A percentile compares a stretch with the other conserved stretches of the same genome.
These are phyloP conservation scores for Holtermanniella nyarrowii DNA, from an alignment of 768 basidiomycete species.

Conservation along the genomic window DNA sequence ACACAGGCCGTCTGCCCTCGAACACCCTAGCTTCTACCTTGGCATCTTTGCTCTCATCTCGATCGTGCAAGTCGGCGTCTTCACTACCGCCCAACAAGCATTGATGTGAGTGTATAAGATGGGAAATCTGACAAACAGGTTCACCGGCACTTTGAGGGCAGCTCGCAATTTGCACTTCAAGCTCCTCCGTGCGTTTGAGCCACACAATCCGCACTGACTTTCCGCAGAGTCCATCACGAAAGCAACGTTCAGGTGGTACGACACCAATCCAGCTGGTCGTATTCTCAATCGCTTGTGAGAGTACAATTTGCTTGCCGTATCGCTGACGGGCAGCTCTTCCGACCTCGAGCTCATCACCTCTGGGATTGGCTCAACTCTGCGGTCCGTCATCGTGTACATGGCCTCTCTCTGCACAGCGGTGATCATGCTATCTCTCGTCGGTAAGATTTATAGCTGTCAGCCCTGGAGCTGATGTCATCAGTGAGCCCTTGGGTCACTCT, in stretches of 20 bases:
- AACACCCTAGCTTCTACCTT: slow-evolving; percentile 32
- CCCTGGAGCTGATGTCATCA: too few relatives aligned
- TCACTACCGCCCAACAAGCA: not conserved
- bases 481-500: slow-evolving; percentile 43
- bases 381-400: slow-evolving; percentile 65
- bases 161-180: not conserved
- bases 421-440: slow-evolving; percentile 32
- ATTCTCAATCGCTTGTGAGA: slow-evolving; percentile 80
- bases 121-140: not conserved
- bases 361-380: slow-evolving; percentile 47
- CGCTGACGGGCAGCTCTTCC: slow-evolving; percentile 33
- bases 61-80: slow-evolving; percentile 18
- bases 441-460: slow-evolving; percentile 45
- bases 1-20: slow-evolving; percentile 20
- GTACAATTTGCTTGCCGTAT: not conserved
- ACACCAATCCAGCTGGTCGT: slow-evolving; percentile 49
- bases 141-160: not conserved
- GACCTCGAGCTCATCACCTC: slow-evolving; percentile 82
- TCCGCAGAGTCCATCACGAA: not conserved
- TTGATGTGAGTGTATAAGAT: not conserved
- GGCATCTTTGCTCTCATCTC: slow-evolving; percentile 25
- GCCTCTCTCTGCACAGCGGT: slow-evolving; percentile 69
- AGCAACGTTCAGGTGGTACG: slow-evolving; percentile 35
- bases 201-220: not conserved
- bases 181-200: not conserved